Evolutionary conservation across 495 filamentous ascomycete species (phyloP), one percentile per base, ranked within the genome.

Genomic region (Hypomontagnella monticulosa): DNA sequence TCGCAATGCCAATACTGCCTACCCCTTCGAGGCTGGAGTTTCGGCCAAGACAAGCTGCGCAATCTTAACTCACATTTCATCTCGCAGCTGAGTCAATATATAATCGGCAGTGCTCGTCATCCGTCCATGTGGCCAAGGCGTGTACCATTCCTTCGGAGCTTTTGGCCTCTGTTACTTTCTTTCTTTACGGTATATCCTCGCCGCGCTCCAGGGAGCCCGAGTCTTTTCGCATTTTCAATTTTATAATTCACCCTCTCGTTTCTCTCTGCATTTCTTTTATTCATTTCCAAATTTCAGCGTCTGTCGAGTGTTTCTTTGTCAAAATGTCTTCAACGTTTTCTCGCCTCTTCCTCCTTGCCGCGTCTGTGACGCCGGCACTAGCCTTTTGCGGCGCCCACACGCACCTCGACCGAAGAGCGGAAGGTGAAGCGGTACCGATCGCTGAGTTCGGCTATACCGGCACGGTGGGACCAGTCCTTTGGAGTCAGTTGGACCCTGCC

Each of bases 381-480:
- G 69, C 55, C 4, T 73, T 71, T 40, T 73, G 71, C 44, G 71
- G 71, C 12, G 41, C 66, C 3, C 66, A 62, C 20, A 73, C 71
- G 11, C 69, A 73, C 62, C 72, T 80, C 30, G 70, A 71, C 27
- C 74, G 73, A 54, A 70, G 78, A 37, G 75, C 77, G 46, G 69
- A 71, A 23, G 74, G 71, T 14, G 76, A 75, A 32, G 59, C 38
- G 11, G 73, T 73, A 32, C 41, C 68, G 3, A 57, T 77, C 15
- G 54, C 57, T 3, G 72, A 46, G 0, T 87, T 82, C 66, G 80
- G 81, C 18, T 89, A 89, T 62, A 78, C 74, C 9, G 84, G 78
- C 12, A 49, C 61, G 1, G 78, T 71, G 42, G 87, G 87, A 0
- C 87, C 88, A 12, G 58, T 88, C 49, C 78, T 83, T 64, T 91